Base-by-base conservation (phyloP, 2,329 filamentous ascomycete genomes). In the Spiromastix sp. region DNA sequence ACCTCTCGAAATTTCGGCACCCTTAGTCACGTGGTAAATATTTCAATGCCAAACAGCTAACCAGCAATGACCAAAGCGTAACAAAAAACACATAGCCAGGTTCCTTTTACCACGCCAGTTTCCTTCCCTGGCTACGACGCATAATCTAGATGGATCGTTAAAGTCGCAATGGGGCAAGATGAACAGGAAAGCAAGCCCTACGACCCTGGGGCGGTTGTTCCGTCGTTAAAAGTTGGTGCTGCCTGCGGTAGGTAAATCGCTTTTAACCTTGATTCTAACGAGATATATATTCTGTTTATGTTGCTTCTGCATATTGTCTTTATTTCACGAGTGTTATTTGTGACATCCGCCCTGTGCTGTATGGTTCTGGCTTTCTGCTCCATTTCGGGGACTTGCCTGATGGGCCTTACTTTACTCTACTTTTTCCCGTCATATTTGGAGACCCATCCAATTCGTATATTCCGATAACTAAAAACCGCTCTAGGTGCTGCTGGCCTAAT, bases 401-500 rank as follows among this genome's bases (percentile, higher is more conserved):
- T 24, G 21, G 7, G 7, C 7, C n/a, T 24, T 24, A 7, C 7
- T 24, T 24, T 24, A 7, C 7, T 24, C 21, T 24, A 7, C n/a
- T 32, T 27, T 32, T 18, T 36, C 22, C 38, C 22, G 36, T 24
- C 37, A 43, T 39, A 34, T 24, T 28, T 30, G 7, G 8, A 30
- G 13, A 16, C 17, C 9, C 13, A 8, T 17, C 18, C 18, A 10
- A 18, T 24, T 24, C 7, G 21, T 24, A n/a, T 24, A n/a, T 24
- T 24, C 7, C 7, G 7, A 24, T 24, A n/a, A n/a, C 7, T 7
- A 7, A n/a, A 7, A n/a, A 24, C 15, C 4, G 4, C 43, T 27
- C 20, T 34, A 79, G 79, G 78, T 29, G 59, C 64, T 16, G 64
- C 70, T 30, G 82, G 82, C 20, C 55, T 79, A 17, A 54, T 82